These are phyloP conservation scores for Ashbya aceris DNA, from an alignment of 1,139 yeast genomes.

Conservation along the genomic window DNA sequence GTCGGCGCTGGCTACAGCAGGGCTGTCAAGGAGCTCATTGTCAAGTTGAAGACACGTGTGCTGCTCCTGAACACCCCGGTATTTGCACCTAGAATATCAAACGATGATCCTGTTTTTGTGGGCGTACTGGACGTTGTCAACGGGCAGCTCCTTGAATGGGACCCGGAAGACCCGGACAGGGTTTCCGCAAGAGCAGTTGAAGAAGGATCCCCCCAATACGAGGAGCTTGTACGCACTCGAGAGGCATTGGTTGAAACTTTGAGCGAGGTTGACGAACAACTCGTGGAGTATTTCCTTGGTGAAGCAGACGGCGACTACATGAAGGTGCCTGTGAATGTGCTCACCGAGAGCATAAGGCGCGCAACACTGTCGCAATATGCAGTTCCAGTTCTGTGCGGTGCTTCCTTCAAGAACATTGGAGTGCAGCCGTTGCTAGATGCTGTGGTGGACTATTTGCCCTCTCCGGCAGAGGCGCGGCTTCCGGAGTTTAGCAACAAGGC, in stretches of 20 bases:
- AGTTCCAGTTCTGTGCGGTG: constrained; percentile 84
- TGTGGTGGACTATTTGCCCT: constrained; percentile 64
- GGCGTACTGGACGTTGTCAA: constrained; percentile 84
- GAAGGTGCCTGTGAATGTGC: constrained; percentile 43
- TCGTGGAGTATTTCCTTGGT: constrained; percentile 70
- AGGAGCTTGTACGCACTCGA: constrained; percentile 49
- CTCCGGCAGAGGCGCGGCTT: constrained; percentile 55
- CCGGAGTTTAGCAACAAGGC: constrained; percentile 43
- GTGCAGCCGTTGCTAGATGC: constrained; percentile 92
- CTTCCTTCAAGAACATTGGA: constrained; percentile 86
- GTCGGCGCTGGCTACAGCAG: constrained; percentile 92
- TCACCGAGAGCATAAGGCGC: constrained; percentile 50
- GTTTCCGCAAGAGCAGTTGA: constrained; percentile 42
- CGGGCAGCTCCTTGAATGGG: constrained; percentile 59
- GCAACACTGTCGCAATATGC: constrained; percentile 52
- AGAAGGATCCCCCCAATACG: constrained; percentile 33
- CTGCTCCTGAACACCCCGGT: constrained; percentile 72
- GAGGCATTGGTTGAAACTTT: constrained; percentile 76
- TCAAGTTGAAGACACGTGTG: constrained; percentile 65
- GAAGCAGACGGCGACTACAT: constrained; percentile 56
- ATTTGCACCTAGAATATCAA: constrained; percentile 36
- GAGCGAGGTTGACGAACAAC: constrained; percentile 69
- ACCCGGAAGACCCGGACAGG: constrained; percentile 44
- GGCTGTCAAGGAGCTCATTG: constrained; percentile 77
- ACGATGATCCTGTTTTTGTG: constrained; percentile 41